Evolutionary conservation across 495 filamentous ascomycete species (phyloP), one percentile per base, ranked within the genome.

Genomic region (Bacidia rubella): DNA sequence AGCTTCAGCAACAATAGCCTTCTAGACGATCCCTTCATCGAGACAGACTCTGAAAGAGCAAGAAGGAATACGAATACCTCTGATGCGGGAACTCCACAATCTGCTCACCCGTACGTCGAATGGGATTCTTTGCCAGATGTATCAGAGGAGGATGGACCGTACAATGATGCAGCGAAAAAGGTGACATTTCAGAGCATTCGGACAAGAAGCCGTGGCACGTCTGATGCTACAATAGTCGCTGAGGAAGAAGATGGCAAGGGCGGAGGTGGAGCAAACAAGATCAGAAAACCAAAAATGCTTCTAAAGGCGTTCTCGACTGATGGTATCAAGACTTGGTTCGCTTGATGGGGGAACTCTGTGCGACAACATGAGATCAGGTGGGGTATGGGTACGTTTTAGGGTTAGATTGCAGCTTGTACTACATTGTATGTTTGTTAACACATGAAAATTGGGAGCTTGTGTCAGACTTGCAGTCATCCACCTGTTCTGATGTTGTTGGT

Each of bases 241-340:
- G 17, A 44, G 17, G 41, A 44, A 5, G 41, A 44, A 9, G 41
- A 44, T n/a, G 9, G 5, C 15, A 44, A 44, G 41, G 41, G 19
- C 15, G 20, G 12, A 9, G 41, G 19, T 9, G 20, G 41, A 20
- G 9, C 41, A 9, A 44, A 44, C 1, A 57, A 39, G 29, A 24
- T 53, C 40, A 29, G 39, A 12, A 59, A 61, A 49, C 61, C 65
- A 0, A 63, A 66, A 19, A 60, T 54, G 44, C 60, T 68, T 46
- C 62, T 67, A 38, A 64, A 64, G 26, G 69, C 65, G 21, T 63
- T 65, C 43, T 59, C 72, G 47, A 67, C 64, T 21, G 64, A 72
- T 47, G 64, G 69, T 19, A 65, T 70, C 49, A 65, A 67, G 27
- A 70, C 58, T 32, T 62, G 70, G 21, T 74, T 75, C 49, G 63